Evolutionary conservation across 2,329 filamentous ascomycete species (phyloP).

Genomic region (Byssoonygena ceratinophila): DNA sequence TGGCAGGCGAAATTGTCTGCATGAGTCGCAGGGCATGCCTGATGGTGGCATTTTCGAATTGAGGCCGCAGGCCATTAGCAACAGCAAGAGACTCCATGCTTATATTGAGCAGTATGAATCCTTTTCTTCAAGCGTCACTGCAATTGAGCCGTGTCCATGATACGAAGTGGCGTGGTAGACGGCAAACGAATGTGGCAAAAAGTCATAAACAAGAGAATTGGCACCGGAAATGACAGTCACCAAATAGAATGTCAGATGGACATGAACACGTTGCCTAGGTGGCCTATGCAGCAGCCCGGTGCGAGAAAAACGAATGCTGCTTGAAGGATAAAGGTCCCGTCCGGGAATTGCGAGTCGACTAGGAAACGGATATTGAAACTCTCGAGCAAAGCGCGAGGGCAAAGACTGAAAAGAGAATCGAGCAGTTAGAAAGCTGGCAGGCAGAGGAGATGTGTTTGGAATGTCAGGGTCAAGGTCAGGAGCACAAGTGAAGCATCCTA

Average conservation of each 20-base stretch:
- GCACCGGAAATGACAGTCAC: conserved; percentile 2
- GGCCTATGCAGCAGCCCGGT: background rate
- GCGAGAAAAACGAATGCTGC: background rate
- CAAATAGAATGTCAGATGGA: background rate
- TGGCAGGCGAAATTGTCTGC: conserved; percentile 52
- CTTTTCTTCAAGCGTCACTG: conserved; percentile 9
- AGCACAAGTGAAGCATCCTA: background rate
- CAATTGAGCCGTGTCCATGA: conserved; percentile 14
- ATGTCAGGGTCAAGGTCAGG: background rate
- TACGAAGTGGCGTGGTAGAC: background rate
- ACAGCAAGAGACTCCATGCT: conserved; percentile 12
- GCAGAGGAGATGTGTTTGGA: background rate
- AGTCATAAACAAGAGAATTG: background rate
- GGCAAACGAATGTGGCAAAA: background rate
- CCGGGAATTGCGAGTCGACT: background rate
- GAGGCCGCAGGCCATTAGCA: conserved; percentile 11
- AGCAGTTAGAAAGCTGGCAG: background rate
- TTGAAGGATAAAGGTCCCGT: background rate
- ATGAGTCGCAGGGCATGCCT: conserved; percentile 38
- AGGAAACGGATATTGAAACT: background rate
- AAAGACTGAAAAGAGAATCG: background rate
- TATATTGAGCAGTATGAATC: conserved; percentile 12
- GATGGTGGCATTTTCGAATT: conserved; percentile 31
- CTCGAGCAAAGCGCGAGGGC: conserved; percentile 1
- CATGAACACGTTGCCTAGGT: background rate